A percentile compares a stretch with the other conserved stretches of the same genome.
phyloP scores from a whole-genome alignment of 345 rosid species.

The Schrenkiella parvula region DNA sequence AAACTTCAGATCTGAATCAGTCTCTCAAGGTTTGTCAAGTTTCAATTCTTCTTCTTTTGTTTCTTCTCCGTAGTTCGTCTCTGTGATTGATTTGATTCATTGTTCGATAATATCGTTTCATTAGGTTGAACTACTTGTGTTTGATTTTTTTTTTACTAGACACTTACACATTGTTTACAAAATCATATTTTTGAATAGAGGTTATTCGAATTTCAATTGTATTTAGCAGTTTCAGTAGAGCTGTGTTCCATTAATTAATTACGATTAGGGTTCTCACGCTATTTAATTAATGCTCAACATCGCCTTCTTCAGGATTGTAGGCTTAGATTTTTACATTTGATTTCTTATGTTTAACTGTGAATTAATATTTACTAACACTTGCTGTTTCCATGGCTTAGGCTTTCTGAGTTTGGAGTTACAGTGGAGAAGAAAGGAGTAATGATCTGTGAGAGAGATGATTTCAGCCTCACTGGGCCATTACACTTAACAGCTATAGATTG shows the following conservation, averaged over 20 bases:
- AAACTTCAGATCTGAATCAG: slow-evolving; percentile 21
- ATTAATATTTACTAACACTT: not conserved
- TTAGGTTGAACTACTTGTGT: not conserved
- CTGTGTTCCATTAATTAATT: not conserved
- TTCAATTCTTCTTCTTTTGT: not conserved
- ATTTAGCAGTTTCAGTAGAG: not conserved
- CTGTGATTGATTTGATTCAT: not conserved
- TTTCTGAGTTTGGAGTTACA: not conserved
- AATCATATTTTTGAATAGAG: not conserved
- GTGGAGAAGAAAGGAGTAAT: slow-evolving; percentile 24
- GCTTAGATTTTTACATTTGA: not conserved
- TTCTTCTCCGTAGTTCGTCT: not conserved
- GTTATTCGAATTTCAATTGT: not conserved
- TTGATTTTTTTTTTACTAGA: not conserved
- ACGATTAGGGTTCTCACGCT: not conserved
- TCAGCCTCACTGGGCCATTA: slow-evolving; percentile 64
- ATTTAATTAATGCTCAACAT: not conserved
- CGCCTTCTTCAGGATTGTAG: not conserved
- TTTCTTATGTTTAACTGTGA: not conserved
- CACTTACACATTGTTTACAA: not conserved
- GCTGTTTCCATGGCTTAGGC: not conserved
- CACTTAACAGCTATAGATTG: slow-evolving; percentile 64
- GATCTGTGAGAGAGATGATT: slow-evolving; percentile 67
- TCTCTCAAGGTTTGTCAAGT: slow-evolving; percentile 9
- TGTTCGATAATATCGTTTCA: not conserved